Evolutionary conservation across 768 basidiomycete species (phyloP).

Genomic region (Mycena polygramma): DNA sequence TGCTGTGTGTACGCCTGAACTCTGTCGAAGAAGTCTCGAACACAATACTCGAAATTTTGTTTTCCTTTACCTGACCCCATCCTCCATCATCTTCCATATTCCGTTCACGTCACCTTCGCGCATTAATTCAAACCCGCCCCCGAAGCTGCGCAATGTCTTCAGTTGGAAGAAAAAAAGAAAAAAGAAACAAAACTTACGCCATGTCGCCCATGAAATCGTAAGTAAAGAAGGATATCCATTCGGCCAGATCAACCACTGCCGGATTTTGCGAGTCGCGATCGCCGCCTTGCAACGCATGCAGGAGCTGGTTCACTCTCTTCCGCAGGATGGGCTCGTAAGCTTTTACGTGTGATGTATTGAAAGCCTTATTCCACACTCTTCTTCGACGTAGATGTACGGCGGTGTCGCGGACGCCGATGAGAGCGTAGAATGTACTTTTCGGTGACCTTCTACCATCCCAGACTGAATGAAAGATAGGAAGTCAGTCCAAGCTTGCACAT

Average conservation of each 20-base stretch:
- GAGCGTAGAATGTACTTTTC: constrained; percentile 6
- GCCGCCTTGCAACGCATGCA: constrained; percentile 7
- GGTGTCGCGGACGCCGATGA: constrained; percentile 15
- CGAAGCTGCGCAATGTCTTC: constrained; percentile 46
- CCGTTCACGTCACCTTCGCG: constrained; percentile 50
- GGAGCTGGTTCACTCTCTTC: constrained; percentile 6
- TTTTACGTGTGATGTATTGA: constrained; percentile 13
- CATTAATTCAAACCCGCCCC: constrained; percentile 54
- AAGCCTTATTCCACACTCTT: neutral
- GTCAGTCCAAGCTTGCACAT: neutral
- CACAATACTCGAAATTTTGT: no score
- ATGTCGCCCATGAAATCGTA: constrained; percentile 49
- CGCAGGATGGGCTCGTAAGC: constrained; percentile 19
- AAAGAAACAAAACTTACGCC: constrained; percentile 38
- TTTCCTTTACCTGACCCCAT: no score
- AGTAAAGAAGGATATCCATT: constrained; percentile 20
- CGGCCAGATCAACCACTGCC: constrained; percentile 4
- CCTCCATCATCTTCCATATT: constrained; percentile 46
- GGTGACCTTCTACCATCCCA: constrained; percentile 18
- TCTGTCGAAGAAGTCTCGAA: neutral
- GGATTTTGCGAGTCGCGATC: no score
- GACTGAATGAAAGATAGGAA: neutral
- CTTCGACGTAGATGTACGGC: constrained; percentile 10
- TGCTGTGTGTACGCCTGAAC: constrained; percentile 28
- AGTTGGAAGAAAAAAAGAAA: neutral